These are phyloP conservation scores for Candida nitratophila DNA, from an alignment of 805 yeast species.

Conservation along the genomic window DNA sequence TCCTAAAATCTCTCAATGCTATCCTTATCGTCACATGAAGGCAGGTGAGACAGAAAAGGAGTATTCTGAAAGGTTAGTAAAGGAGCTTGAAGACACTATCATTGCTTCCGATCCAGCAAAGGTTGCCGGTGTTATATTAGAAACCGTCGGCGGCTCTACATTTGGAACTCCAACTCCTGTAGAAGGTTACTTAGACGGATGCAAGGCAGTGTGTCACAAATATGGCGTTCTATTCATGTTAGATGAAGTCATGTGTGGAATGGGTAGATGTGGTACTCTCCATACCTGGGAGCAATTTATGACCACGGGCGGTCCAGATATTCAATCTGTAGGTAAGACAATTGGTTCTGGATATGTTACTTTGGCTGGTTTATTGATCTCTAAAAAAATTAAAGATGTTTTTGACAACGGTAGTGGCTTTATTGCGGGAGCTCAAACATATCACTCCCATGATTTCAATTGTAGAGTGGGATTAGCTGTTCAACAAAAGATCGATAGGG, in stretches of 20 bases:
- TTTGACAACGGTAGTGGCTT: conserved; percentile 32
- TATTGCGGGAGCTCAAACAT: conserved; percentile 43
- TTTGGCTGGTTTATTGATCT: conserved; percentile 37
- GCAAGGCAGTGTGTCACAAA: conserved; percentile 40
- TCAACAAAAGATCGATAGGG: conserved; percentile 32
- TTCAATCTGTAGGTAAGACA: conserved; percentile 42
- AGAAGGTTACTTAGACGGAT: conserved; percentile 40
- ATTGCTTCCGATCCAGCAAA: conserved; percentile 36
- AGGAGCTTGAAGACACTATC: conserved; percentile 35
- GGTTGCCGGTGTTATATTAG: conserved; percentile 35
- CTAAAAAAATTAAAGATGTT: conserved; percentile 33
- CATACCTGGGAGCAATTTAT: conserved; percentile 40
- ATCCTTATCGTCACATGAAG: conserved; percentile 24
- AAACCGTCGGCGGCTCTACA: conserved; percentile 42
- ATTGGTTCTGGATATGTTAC: conserved; percentile 44
- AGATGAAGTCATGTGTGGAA: conserved; percentile 55
- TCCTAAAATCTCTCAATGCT: conserved; percentile 24
- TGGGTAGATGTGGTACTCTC: conserved; percentile 44
- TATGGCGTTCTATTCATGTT: conserved; percentile 43
- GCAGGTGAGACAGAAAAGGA: conserved; percentile 32
- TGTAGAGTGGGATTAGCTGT: conserved; percentile 41
- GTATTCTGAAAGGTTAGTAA: conserved; percentile 30
- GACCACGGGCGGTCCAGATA: conserved; percentile 38
- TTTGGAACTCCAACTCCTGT: conserved; percentile 39
- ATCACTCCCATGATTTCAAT: conserved; percentile 41